Conservation (phyloP, 768 basidiomycete species). For the Omphalotus guepiniiformis region DNA sequence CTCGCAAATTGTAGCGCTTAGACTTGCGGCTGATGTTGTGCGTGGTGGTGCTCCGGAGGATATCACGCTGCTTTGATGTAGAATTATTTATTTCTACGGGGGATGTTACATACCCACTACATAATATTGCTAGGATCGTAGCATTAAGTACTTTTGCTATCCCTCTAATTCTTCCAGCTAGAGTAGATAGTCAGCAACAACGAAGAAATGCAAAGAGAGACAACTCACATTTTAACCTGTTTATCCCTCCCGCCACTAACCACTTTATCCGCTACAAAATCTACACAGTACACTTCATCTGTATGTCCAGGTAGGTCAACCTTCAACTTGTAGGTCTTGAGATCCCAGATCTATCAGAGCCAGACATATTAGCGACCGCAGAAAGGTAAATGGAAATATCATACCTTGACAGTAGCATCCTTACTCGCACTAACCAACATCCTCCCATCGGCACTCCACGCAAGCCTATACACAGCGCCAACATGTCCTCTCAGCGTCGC, state of each 20-base stretch:
- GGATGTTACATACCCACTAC: too few relatives aligned
- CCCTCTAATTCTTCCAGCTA: too few relatives aligned
- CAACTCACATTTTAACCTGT: constrained; percentile 85
- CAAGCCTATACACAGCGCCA: constrained; percentile 88
- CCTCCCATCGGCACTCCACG: constrained; percentile 93
- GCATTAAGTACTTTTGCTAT: too few relatives aligned
- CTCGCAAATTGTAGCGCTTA: constrained; percentile 39
- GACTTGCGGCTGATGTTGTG: constrained; percentile 27
- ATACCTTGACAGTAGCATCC: constrained; percentile 91
- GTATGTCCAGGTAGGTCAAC: constrained; percentile 93
- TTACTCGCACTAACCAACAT: constrained; percentile 93
- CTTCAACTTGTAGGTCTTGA: constrained; percentile 94
- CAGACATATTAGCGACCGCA: background rate
- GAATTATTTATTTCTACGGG: too few relatives aligned
- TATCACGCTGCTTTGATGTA: constrained; percentile 1
- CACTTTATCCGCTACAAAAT: constrained; percentile 98
- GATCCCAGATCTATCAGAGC: constrained; percentile 78
- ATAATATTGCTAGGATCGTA: too few relatives aligned
- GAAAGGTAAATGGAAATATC: constrained; percentile 14
- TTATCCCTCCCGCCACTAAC: constrained; percentile 94
- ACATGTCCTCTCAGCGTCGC: constrained; percentile 91
- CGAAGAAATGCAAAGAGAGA: background rate
- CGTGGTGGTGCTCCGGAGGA: background rate
- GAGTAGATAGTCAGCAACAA: background rate
- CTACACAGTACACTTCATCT: constrained; percentile 98